Evolutionary conservation across 2,329 filamentous ascomycete genomes (phyloP).

Genomic region (Neofusicoccum ribis): DNA sequence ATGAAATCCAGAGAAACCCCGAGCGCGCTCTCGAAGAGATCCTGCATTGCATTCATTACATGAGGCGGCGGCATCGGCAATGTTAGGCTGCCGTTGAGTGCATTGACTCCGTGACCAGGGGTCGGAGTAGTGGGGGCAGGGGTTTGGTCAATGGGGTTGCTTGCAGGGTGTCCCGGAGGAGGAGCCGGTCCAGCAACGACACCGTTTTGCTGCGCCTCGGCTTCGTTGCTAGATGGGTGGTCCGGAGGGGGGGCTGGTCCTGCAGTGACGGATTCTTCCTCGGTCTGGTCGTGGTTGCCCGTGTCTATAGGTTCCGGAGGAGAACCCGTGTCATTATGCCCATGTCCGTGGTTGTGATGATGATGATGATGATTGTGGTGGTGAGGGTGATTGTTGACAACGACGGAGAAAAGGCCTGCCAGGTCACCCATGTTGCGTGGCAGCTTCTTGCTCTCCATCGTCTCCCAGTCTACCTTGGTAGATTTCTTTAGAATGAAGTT

Average conservation of each 20-base stretch:
- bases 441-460: constrained; percentile 6
- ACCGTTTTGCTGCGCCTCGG: background rate
- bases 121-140: too few relatives aligned
- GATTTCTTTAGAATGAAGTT: constrained; percentile 4
- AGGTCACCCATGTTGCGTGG: background rate
- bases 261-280: background rate
- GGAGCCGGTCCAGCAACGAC: background rate
- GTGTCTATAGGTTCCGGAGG: background rate
- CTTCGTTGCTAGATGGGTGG: background rate
- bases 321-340: background rate
- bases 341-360: background rate
- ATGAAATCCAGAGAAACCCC: constrained; percentile 8
- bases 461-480: constrained; percentile 5
- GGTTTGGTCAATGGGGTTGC: background rate
- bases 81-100: background rate
- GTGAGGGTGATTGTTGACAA: background rate
- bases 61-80: constrained; percentile 5
- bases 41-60: constrained; percentile 3
- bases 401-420: constrained; percentile 1
- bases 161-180: background rate
- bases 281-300: background rate
- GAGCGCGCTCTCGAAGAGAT: constrained; percentile 12
- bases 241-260: background rate
- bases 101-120: background rate
- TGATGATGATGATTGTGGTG: background rate